These are phyloP conservation scores for Neoboletus magnificus DNA, from an alignment of 768 basidiomycete genomes.

Conservation along the genomic window DNA sequence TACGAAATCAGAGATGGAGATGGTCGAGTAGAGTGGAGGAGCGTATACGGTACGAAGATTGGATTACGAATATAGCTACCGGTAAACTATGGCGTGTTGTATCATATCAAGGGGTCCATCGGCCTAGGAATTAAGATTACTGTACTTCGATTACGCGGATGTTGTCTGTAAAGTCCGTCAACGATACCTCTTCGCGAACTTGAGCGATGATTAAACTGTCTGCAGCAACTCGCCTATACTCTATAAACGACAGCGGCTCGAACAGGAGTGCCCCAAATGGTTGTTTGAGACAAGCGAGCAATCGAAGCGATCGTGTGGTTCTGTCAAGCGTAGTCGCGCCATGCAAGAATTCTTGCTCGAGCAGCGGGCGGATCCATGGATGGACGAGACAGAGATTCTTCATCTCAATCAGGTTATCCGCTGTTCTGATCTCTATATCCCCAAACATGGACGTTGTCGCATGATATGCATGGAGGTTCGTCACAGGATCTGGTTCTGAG, in stretches of 20 bases:
- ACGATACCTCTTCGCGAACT: background rate
- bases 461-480: background rate
- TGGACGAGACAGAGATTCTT: conserved; percentile 6
- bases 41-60: background rate
- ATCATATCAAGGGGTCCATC: background rate
- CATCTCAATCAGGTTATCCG: background rate
- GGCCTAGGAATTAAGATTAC: background rate
- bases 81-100: background rate
- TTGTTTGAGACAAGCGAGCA: background rate
- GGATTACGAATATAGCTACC: background rate
- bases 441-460: background rate
- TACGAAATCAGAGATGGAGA: background rate
- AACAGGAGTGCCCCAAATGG: conserved; percentile 7
- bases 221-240: conserved; percentile 10
- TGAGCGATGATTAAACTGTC: conserved; percentile 7
- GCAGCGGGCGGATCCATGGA: conserved; percentile 10
- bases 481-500: background rate
- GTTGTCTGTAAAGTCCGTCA: background rate
- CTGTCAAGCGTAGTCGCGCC: background rate
- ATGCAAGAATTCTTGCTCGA: background rate
- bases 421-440: conserved; percentile 1
- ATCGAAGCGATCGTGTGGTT: background rate
- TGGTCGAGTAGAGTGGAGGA: background rate
- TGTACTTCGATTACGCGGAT: background rate
- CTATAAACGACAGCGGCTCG: background rate